Evolutionary conservation across 352 stramenopile species (phyloP).

Genomic region (Globisporangium sylvaticum): DNA sequence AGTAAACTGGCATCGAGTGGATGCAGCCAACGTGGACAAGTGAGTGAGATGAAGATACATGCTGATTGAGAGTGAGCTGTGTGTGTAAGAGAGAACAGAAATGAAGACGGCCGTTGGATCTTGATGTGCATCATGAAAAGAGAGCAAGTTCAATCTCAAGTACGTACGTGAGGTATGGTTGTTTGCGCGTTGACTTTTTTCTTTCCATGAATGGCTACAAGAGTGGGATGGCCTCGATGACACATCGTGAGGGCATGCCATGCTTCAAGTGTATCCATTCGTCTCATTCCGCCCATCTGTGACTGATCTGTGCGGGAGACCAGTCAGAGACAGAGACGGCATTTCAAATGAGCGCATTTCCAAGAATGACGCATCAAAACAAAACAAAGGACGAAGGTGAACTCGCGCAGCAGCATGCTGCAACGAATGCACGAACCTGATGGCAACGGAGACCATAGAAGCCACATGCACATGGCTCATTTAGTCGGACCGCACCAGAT

Average conservation of each 20-base stretch:
- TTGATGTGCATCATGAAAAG: not conserved
- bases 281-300: not conserved
- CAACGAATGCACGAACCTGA: not conserved
- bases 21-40: not conserved
- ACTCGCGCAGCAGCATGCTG: not conserved
- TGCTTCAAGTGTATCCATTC: slow-evolving; percentile 4
- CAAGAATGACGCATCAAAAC: not conserved
- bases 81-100: not conserved
- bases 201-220: not conserved
- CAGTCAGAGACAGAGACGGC: not conserved
- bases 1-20: not conserved
- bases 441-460: not conserved
- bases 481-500: not conserved
- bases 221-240: not conserved
- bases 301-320: not conserved
- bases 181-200: not conserved
- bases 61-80: not conserved
- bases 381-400: not conserved
- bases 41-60: not conserved
- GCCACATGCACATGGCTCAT: not conserved
- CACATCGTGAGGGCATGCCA: not conserved
- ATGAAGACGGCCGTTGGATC: not conserved
- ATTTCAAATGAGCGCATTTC: not conserved
- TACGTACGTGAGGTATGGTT: not conserved
- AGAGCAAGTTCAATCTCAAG: not conserved